phyloP scores from a whole-genome alignment of 768 basidiomycete species.

The Kwoniella botswanensis region DNA sequence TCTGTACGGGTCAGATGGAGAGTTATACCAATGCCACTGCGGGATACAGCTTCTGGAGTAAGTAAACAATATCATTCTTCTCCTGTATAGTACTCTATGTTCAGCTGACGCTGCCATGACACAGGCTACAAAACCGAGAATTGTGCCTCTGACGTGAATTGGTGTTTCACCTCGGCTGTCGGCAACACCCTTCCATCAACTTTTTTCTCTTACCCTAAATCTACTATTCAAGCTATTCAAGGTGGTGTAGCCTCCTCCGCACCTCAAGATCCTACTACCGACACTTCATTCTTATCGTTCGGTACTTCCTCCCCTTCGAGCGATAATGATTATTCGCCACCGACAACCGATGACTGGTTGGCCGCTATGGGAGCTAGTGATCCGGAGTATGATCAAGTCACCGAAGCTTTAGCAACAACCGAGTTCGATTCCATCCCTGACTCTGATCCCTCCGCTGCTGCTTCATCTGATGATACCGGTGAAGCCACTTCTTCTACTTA shows the following conservation, averaged over 20 bases:
- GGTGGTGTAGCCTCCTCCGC: conserved; percentile 10
- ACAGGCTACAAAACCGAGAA: conserved; percentile 69
- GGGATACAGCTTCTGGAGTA: conserved; percentile 76
- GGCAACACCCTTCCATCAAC: conserved; percentile 65
- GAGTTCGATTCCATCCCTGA: conserved; percentile 21
- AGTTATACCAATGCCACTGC: conserved; percentile 66
- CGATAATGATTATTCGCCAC: conserved; percentile 19
- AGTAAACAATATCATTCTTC: conserved; percentile 34
- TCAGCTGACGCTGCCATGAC: background rate
- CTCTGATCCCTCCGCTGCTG: conserved; percentile 2
- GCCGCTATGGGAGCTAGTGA: conserved; percentile 33
- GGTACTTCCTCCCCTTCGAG: conserved; percentile 29
- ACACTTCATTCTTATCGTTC: conserved; percentile 30
- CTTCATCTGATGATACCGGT: background rate
- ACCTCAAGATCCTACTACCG: conserved; percentile 25
- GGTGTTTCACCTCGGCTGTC: conserved; percentile 72
- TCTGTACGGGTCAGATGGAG: conserved; percentile 68
- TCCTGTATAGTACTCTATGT: background rate
- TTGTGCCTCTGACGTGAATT: conserved; percentile 67
- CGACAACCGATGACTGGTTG: conserved; percentile 32
- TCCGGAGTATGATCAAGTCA: conserved; percentile 27
- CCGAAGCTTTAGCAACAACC: conserved; percentile 34
- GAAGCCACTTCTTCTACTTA: background rate
- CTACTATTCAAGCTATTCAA: conserved; percentile 27
- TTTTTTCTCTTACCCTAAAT: conserved; percentile 65